Evolutionary conservation across 1,284 basidiomycete genomes (phyloP).

Genomic region (Leccinum cinnamomeum): DNA sequence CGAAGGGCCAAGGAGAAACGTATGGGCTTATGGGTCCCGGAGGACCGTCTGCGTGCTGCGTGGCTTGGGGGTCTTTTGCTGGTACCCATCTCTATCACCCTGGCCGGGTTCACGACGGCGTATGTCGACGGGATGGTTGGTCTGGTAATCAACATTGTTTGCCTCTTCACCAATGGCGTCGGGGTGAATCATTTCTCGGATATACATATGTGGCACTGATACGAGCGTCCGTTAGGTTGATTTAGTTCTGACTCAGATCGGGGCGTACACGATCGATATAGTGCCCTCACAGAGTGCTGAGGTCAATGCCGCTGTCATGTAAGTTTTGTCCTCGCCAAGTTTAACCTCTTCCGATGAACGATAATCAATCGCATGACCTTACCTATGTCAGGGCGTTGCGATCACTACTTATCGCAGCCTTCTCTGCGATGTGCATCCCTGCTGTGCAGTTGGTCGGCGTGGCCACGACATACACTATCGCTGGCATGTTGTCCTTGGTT

Average conservation of each 20-base stretch:
- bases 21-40: slow-evolving; percentile 52
- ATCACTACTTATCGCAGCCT: slow-evolving; percentile 35
- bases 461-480: slow-evolving; percentile 45
- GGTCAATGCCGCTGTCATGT: slow-evolving; percentile 47
- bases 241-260: slow-evolving; percentile 48
- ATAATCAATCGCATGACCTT: neutral
- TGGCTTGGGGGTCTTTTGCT: slow-evolving; percentile 47
- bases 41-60: slow-evolving; percentile 57
- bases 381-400: slow-evolving; percentile 41
- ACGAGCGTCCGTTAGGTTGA: slow-evolving; percentile 36
- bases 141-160: slow-evolving; percentile 41
- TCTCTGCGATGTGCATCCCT: slow-evolving; percentile 33
- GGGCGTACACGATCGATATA: slow-evolving; percentile 59
- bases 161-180: slow-evolving; percentile 49
- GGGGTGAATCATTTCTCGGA: slow-evolving; percentile 38
- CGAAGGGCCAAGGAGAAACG: slow-evolving; percentile 47
- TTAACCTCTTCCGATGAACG: neutral
- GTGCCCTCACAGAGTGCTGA: slow-evolving; percentile 55
- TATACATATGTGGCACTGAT: neutral
- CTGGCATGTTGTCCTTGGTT: slow-evolving; percentile 42
- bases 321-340: slow-evolving; percentile 6
- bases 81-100: slow-evolving; percentile 34
- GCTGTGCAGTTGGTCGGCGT: slow-evolving; percentile 39
- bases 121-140: slow-evolving; percentile 44
- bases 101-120: slow-evolving; percentile 22